Evolutionary conservation across 768 basidiomycete genomes (phyloP).

Genomic region (Epithele typhae): DNA sequence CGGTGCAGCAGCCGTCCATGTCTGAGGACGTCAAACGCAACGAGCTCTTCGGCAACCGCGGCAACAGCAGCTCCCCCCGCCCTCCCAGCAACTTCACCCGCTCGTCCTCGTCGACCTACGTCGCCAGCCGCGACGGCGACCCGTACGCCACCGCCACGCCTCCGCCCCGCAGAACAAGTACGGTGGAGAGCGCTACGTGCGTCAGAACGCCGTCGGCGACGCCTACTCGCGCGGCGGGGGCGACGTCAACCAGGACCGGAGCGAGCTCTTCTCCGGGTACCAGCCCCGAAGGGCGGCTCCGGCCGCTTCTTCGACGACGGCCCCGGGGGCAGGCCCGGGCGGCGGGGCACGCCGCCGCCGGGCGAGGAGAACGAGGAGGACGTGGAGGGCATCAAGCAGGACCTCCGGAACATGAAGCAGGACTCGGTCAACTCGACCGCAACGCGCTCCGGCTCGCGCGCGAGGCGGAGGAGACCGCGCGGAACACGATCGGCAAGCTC

Average conservation of each 20-base stretch:
- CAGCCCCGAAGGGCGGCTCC: constrained; percentile 55
- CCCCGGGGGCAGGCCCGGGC: constrained; percentile 24
- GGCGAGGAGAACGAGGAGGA: constrained; percentile 84
- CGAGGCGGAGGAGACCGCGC: constrained; percentile 96
- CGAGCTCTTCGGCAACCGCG: constrained; percentile 27
- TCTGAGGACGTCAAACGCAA: constrained; percentile 26
- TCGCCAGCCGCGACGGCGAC: constrained; percentile 67
- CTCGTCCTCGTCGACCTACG: constrained; percentile 58
- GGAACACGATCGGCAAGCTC: constrained; percentile 75
- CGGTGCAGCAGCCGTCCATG: constrained; percentile 36
- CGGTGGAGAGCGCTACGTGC: constrained; percentile 41
- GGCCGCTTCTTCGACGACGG: constrained; percentile 67
- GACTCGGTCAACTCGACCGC: constrained; percentile 86
- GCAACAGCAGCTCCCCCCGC: constrained; percentile 33
- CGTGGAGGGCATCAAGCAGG: constrained; percentile 91
- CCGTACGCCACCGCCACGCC: constrained; percentile 32
- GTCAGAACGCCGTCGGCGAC: constrained; percentile 55
- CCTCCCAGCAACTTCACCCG: constrained; percentile 35
- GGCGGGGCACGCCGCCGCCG: constrained; percentile 41
- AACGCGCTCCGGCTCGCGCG: constrained; percentile 90
- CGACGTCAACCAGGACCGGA: constrained; percentile 62
- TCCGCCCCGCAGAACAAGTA: constrained; percentile 6
- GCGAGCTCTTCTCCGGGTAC: constrained; percentile 73
- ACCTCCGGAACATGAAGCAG: constrained; percentile 86
- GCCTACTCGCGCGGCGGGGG: constrained; percentile 60